phyloP scores from a whole-genome alignment of 768 basidiomycete genomes.

The Boletus tomentosulus region DNA sequence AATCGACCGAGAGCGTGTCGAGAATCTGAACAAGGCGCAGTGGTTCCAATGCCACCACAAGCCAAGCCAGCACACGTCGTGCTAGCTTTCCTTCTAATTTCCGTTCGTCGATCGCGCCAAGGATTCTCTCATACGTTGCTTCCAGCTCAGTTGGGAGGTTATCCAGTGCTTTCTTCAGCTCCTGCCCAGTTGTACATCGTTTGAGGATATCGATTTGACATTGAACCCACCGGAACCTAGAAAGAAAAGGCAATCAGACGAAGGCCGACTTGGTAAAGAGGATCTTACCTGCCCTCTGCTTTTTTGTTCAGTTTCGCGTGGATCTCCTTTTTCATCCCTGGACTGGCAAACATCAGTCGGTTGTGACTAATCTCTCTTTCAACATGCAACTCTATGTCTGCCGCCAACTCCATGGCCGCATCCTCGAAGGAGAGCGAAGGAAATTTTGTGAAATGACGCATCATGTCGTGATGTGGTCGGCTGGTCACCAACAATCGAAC shows the following conservation, averaged over 20 bases:
- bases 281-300: not conserved
- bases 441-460: not conserved
- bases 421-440: not conserved
- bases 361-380: not conserved
- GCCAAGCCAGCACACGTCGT: too few relatives aligned
- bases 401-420: not conserved
- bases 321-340: not conserved
- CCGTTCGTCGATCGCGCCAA: too few relatives aligned
- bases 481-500: too few relatives aligned
- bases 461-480: not conserved
- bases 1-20: too few relatives aligned
- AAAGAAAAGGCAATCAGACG: not conserved
- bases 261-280: not conserved
- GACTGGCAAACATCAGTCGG: not conserved
- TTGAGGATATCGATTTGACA: not conserved
- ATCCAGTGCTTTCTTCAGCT: too few relatives aligned
- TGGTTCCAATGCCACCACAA: not conserved
- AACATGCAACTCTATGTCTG: not conserved
- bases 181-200: too few relatives aligned
- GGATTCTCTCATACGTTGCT: too few relatives aligned
- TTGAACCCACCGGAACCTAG: conserved; percentile 1
- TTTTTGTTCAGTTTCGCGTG: not conserved
- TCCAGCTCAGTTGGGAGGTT: too few relatives aligned
- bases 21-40: too few relatives aligned
- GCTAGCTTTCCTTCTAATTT: too few relatives aligned